These are phyloP conservation scores for Austroboletus rostrupii DNA, from an alignment of 1,284 basidiomycete species.

Conservation along the genomic window DNA sequence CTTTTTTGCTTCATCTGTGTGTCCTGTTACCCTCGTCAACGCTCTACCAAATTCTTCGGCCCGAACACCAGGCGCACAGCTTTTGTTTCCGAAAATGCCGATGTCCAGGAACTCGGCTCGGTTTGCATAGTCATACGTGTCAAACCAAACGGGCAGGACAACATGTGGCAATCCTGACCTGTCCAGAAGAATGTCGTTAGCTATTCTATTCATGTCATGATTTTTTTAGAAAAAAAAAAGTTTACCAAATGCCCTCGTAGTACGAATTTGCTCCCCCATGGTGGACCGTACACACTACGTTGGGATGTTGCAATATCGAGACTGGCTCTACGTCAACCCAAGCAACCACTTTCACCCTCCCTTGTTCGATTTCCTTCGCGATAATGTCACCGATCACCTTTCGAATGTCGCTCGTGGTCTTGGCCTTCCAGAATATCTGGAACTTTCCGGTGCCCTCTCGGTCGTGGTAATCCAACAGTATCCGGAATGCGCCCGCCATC, in stretches of 20 bases:
- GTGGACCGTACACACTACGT: conserved; percentile 15
- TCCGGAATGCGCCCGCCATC: background rate
- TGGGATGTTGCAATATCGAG: conserved; percentile 13
- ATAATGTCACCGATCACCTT: background rate
- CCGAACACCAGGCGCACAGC: conserved; percentile 2
- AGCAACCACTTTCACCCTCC: conserved; percentile 1
- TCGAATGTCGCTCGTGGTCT: background rate
- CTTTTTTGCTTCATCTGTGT: conserved; percentile 3
- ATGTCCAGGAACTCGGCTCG: conserved; percentile 14
- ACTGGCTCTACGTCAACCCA: conserved; percentile 12
- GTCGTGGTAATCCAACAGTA: background rate
- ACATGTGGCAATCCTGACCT: conserved; percentile 11
- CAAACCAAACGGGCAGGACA: conserved; percentile 13
- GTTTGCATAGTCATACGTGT: conserved; percentile 15
- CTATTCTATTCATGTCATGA: no score
- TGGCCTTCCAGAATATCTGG: background rate
- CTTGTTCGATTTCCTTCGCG: conserved; percentile 1
- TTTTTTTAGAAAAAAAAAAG: background rate
- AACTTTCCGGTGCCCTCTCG: background rate
- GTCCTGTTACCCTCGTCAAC: conserved; percentile 6
- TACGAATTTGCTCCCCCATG: conserved; percentile 20
- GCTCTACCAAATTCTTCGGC: conserved; percentile 13
- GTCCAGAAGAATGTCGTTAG: background rate
- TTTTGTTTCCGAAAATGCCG: conserved; percentile 10
- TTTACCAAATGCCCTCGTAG: conserved; percentile 14